Percentiles rank a stretch among this genome's conserved stretches.
Evolutionary conservation across 2,329 filamentous ascomycete species (phyloP).

Genomic region (Cladosporium halotolerans): DNA sequence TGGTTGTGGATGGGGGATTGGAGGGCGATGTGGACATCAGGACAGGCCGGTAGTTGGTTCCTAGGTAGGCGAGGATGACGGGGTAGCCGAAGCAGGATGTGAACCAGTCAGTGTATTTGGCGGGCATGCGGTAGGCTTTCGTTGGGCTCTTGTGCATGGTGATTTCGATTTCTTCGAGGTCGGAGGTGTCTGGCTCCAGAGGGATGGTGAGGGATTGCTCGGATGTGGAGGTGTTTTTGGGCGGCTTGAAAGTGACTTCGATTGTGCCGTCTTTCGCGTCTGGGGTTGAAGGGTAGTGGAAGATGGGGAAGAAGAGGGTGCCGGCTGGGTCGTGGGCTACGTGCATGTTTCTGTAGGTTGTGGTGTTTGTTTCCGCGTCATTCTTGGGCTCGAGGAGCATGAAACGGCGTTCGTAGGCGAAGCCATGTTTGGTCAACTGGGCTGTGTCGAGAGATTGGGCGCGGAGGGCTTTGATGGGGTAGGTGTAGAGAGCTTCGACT

Average conservation of each 20-base stretch:
- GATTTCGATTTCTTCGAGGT: slow-evolving; percentile 34
- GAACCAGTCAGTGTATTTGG: slow-evolving; percentile 39
- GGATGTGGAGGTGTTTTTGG: slow-evolving; percentile 19
- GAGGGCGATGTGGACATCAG: slow-evolving; percentile 28
- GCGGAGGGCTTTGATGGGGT: slow-evolving; percentile 44
- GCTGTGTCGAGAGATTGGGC: slow-evolving; percentile 33
- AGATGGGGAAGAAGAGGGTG: slow-evolving; percentile 36
- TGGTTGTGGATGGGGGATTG: neutral
- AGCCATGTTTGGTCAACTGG: slow-evolving; percentile 39
- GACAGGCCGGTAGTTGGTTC: slow-evolving; percentile 35
- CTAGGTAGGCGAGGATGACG: slow-evolving; percentile 40
- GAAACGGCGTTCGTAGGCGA: slow-evolving; percentile 39
- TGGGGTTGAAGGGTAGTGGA: slow-evolving; percentile 27
- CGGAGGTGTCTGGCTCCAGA: slow-evolving; percentile 32
- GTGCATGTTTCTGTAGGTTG: slow-evolving; percentile 36
- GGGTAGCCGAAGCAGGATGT: slow-evolving; percentile 38
- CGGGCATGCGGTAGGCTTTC: slow-evolving; percentile 38
- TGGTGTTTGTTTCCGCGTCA: slow-evolving; percentile 23
- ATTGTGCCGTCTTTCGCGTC: slow-evolving; percentile 29
- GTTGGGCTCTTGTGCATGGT: slow-evolving; percentile 40
- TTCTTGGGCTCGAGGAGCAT: slow-evolving; percentile 38
- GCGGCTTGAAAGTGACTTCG: slow-evolving; percentile 35
- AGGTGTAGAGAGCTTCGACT: slow-evolving; percentile 37
- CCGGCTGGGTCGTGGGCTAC: slow-evolving; percentile 35
- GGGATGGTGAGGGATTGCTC: slow-evolving; percentile 33